A percentile compares a stretch with the other conserved stretches of the same genome.
Conservation (phyloP, 2,329 filamentous ascomycete species). For the Cercospora beticola region DNA sequence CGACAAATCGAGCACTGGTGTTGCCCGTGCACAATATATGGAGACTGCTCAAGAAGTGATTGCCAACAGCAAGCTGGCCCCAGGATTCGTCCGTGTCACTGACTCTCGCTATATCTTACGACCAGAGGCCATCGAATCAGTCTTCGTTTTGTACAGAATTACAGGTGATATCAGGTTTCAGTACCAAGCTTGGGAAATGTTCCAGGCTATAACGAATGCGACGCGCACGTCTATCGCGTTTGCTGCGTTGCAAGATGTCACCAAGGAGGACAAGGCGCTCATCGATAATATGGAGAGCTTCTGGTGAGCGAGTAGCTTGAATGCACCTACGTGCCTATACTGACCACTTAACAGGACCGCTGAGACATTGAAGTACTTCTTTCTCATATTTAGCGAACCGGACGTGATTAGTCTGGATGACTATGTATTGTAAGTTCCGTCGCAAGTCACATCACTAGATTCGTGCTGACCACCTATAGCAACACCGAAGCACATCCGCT, state of each 20-base stretch:
- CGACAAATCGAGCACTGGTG: constrained; percentile 26
- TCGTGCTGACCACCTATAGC: constrained; percentile 10
- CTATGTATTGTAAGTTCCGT: constrained; percentile 41
- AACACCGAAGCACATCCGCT: constrained; percentile 49
- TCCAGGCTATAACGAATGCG: constrained; percentile 60
- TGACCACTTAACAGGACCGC: constrained; percentile 44
- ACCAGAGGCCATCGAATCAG: constrained; percentile 78
- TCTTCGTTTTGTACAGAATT: constrained; percentile 75
- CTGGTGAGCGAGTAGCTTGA: constrained; percentile 43
- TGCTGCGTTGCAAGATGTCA: constrained; percentile 67
- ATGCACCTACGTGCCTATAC: background rate
- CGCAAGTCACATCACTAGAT: no score
- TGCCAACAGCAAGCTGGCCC: constrained; percentile 50
- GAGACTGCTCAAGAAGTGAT: constrained; percentile 34
- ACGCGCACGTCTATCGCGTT: constrained; percentile 64
- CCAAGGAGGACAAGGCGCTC: constrained; percentile 42
- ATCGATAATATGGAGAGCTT: constrained; percentile 72
- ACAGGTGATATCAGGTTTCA: constrained; percentile 66
- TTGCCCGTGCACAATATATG: constrained; percentile 15
- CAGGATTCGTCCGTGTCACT: constrained; percentile 57
- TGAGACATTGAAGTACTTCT: constrained; percentile 68
- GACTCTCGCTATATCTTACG: constrained; percentile 65
- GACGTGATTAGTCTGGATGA: constrained; percentile 59
- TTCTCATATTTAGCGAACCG: constrained; percentile 61
- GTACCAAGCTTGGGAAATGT: constrained; percentile 75